These are phyloP conservation scores for Scheffersomyces insectosa DNA, from an alignment of 1,139 yeast genomes.

Conservation along the genomic window DNA sequence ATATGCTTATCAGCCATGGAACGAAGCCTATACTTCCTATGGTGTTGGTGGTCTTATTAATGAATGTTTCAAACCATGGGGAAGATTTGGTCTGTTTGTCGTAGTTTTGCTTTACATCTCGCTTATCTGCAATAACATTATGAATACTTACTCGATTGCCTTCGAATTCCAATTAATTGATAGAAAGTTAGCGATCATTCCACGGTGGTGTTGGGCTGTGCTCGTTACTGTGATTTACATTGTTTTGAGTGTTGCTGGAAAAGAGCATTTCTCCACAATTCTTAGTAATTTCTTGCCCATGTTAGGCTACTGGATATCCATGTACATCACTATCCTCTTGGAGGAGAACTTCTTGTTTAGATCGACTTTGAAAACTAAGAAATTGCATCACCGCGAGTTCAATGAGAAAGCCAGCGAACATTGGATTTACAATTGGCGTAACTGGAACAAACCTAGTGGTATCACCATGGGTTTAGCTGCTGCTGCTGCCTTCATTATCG, in stretches of 20 bases:
- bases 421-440: constrained; percentile 17
- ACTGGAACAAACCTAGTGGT: constrained; percentile 17
- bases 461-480: constrained; percentile 30
- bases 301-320: constrained; percentile 32
- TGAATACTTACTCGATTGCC: constrained; percentile 30
- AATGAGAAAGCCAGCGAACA: constrained; percentile 1
- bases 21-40: constrained; percentile 16
- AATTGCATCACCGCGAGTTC: constrained; percentile 18
- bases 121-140: constrained; percentile 38
- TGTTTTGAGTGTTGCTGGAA: constrained; percentile 23
- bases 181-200: constrained; percentile 18
- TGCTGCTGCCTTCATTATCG: constrained; percentile 21
- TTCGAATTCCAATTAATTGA: constrained; percentile 27
- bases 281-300: constrained; percentile 27
- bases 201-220: constrained; percentile 29
- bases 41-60: constrained; percentile 28
- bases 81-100: constrained; percentile 30
- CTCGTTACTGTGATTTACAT: constrained; percentile 21
- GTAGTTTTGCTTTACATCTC: constrained; percentile 35
- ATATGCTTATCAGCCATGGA: constrained; percentile 24
- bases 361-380: constrained; percentile 3
- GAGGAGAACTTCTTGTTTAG: constrained; percentile 28
- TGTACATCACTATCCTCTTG: constrained; percentile 22
- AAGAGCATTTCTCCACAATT: constrained; percentile 22
- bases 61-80: constrained; percentile 26